Evolutionary conservation across 2,329 filamentous ascomycete genomes (phyloP).

Genomic region (Aspergillus awamori): DNA sequence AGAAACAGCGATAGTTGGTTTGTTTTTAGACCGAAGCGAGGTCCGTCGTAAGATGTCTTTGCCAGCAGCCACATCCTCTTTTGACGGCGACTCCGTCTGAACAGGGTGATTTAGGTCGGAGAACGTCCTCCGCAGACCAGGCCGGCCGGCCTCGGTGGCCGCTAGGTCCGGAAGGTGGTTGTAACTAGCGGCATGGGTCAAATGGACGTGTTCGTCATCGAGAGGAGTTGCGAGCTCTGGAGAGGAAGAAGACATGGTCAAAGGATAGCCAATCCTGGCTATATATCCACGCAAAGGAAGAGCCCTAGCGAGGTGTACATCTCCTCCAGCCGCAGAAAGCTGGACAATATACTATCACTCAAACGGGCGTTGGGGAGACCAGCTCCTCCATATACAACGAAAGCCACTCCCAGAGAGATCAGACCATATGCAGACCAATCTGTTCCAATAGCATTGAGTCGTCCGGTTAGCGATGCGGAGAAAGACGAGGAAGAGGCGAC

Average conservation of each 20-base stretch:
- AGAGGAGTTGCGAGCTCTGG: constrained; percentile 25
- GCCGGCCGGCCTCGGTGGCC: constrained; percentile 34
- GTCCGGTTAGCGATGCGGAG: constrained; percentile 3
- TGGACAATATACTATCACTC: constrained; percentile 18
- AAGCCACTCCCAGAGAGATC: constrained; percentile 8
- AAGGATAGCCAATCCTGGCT: constrained; percentile 19
- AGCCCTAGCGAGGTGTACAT: constrained; percentile 33
- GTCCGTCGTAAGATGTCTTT: constrained; percentile 47
- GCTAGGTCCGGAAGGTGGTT: constrained; percentile 54
- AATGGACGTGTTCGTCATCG: constrained; percentile 30
- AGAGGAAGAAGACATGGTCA: constrained; percentile 39
- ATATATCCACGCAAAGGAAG: constrained; percentile 25
- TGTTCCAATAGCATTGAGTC: constrained; percentile 17
- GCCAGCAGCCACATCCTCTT: constrained; percentile 43
- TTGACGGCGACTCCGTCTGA: constrained; percentile 40
- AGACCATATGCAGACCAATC: constrained; percentile 18
- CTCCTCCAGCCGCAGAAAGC: constrained; percentile 27
- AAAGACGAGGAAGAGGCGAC: background rate
- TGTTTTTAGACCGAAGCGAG: constrained; percentile 42
- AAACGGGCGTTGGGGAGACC: constrained; percentile 41
- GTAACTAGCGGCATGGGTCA: constrained; percentile 62
- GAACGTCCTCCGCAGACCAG: constrained; percentile 53
- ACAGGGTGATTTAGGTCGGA: constrained; percentile 51
- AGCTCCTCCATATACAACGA: constrained; percentile 44
- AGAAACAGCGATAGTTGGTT: constrained; percentile 34